Conservation (phyloP, 345 rosid species). For the Hibiscus mutabilis region DNA sequence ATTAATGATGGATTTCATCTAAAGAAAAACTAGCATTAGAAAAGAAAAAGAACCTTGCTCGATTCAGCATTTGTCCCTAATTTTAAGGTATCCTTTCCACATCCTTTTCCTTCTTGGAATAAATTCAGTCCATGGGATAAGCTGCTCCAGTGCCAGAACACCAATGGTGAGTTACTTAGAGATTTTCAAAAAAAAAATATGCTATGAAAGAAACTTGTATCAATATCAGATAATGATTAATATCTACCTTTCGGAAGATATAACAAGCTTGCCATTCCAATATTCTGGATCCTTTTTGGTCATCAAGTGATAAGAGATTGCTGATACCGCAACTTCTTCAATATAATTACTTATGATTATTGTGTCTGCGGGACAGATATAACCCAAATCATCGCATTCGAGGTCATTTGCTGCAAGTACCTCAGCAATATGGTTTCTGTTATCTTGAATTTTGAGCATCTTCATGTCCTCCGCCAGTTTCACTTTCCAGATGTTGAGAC, state of each 20-base stretch:
- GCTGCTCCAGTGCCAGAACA: slow-evolving; percentile 38
- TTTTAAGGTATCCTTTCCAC: slow-evolving; percentile 57
- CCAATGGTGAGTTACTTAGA: too few species aligned
- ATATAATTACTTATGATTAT: slow-evolving; percentile 62
- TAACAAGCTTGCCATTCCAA: slow-evolving; percentile 88
- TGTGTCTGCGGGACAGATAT: slow-evolving; percentile 74
- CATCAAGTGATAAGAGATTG: slow-evolving; percentile 77
- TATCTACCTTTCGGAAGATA: slow-evolving; percentile 69
- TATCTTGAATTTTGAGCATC: slow-evolving; percentile 70
- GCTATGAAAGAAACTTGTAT: too few species aligned
- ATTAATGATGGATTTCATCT: slow-evolving; percentile 1
- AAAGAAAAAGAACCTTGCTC: slow-evolving; percentile 41
- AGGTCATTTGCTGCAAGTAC: slow-evolving; percentile 90
- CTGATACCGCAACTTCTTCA: slow-evolving; percentile 79
- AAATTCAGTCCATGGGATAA: slow-evolving; percentile 86
- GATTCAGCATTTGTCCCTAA: slow-evolving; percentile 66
- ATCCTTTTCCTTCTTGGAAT: slow-evolving; percentile 75
- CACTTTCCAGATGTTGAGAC: slow-evolving; percentile 71
- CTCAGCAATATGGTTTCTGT: slow-evolving; percentile 81
- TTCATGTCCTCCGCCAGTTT: slow-evolving; percentile 85
- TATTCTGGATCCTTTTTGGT: slow-evolving; percentile 71
- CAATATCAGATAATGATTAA: too few species aligned
- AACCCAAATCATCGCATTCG: slow-evolving; percentile 77
- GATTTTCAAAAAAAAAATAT: too few species aligned
- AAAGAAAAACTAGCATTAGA: slow-evolving; percentile 13